Evolutionary conservation across 345 rosid species (phyloP).

Genomic region (Eutrema japonicum): DNA sequence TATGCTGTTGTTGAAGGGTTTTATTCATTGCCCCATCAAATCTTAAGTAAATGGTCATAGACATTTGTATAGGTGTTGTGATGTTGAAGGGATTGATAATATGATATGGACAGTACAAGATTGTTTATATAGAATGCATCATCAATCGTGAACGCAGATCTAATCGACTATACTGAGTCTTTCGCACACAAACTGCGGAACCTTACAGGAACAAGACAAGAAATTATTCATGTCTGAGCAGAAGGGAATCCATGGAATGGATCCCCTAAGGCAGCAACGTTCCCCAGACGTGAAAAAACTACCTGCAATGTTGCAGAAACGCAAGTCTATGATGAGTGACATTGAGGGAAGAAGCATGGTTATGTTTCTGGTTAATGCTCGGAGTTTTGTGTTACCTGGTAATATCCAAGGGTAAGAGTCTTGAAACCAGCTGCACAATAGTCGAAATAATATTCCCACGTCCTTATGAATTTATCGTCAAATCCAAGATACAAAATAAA

Average conservation of each 20-base stretch:
- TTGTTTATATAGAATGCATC: background rate
- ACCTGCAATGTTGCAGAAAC: constrained; percentile 41
- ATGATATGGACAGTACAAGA: background rate
- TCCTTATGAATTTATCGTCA: constrained; percentile 69
- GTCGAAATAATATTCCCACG: constrained; percentile 90
- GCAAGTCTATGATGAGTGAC: background rate
- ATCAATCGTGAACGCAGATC: background rate
- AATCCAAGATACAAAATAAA: constrained; percentile 54
- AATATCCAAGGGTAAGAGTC: constrained; percentile 41
- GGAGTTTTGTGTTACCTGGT: constrained; percentile 17
- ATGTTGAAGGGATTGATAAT: too few species aligned
- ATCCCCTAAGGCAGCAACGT: constrained; percentile 53
- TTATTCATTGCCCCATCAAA: too few species aligned
- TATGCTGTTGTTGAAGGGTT: too few species aligned
- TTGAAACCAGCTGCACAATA: constrained; percentile 81
- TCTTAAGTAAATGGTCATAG: too few species aligned
- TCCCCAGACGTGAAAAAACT: constrained; percentile 80
- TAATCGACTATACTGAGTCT: background rate
- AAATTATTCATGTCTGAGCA: constrained; percentile 8
- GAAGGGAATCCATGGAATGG: constrained; percentile 53
- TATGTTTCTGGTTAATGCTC: background rate
- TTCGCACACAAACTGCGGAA: background rate
- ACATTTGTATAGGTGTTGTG: too few species aligned
- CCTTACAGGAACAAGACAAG: background rate
- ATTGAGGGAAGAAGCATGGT: background rate